A percentile compares a stretch with the other conserved stretches of the same genome.
Evolutionary conservation across 768 basidiomycete genomes (phyloP).

Genomic region (Lactarius quietus): DNA sequence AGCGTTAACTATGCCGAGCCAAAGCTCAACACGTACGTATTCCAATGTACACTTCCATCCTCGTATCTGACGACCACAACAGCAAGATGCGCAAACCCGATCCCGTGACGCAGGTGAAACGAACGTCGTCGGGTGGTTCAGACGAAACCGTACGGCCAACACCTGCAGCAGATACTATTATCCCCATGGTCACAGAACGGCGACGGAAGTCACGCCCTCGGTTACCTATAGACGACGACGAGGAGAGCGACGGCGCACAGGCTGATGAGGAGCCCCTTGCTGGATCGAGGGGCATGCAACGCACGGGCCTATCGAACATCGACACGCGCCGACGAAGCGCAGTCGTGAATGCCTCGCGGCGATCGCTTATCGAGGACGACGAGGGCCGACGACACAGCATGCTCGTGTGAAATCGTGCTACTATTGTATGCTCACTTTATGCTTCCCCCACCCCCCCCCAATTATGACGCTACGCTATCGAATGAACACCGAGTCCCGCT

Average conservation of each 20-base stretch:
- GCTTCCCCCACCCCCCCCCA: neutral
- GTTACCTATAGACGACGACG: conserved; percentile 47
- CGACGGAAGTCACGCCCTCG: conserved; percentile 54
- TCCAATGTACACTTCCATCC: neutral
- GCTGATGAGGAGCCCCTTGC: conserved; percentile 59
- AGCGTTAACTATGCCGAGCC: conserved; percentile 87
- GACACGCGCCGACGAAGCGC: conserved; percentile 53
- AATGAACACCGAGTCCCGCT: neutral
- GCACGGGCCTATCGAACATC: conserved; percentile 47
- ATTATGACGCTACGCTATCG: conserved; percentile 8
- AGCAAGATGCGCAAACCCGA: conserved; percentile 92
- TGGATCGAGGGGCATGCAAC: conserved; percentile 25
- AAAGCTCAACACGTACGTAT: conserved; percentile 78
- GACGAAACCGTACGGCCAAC: conserved; percentile 28
- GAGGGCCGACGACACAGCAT: conserved; percentile 66
- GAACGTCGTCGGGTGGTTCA: neutral
- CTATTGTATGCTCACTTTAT: conserved; percentile 11
- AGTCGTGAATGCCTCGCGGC: conserved; percentile 29
- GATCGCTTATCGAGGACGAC: conserved; percentile 40
- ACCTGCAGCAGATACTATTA: no score
- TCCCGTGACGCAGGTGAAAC: conserved; percentile 33
- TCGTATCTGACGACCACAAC: conserved; percentile 2
- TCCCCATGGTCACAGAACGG: conserved; percentile 34
- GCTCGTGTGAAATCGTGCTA: conserved; percentile 42
- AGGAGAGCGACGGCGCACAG: conserved; percentile 65